Evolutionary conservation across 1,284 basidiomycete species (phyloP).

Genomic region (Pseudomicrostroma phylloplanum): DNA sequence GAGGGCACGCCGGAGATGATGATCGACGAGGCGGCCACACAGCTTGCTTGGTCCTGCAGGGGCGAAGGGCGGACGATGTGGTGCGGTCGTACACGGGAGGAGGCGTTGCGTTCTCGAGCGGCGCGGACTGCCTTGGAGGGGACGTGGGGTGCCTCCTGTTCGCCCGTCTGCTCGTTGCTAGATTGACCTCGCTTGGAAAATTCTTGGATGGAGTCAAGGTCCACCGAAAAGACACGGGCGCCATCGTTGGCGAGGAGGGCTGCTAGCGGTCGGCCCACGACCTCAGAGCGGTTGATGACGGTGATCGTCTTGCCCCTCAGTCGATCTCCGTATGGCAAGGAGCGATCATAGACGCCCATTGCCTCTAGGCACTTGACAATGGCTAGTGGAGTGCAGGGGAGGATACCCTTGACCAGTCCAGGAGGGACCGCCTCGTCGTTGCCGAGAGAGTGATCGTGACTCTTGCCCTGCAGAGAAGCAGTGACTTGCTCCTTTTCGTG

Average conservation of each 20-base stretch:
- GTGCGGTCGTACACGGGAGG: constrained; percentile 56
- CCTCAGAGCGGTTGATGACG: constrained; percentile 94
- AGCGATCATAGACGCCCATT: constrained; percentile 82
- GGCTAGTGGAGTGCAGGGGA: constrained; percentile 92
- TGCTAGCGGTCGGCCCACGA: constrained; percentile 88
- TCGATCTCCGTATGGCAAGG: constrained; percentile 86
- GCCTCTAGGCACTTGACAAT: constrained; percentile 87
- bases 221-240: constrained; percentile 85
- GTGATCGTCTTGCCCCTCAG: constrained; percentile 89
- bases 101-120: constrained; percentile 58
- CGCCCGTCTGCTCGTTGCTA: constrained; percentile 10
- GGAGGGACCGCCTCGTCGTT: constrained; percentile 55
- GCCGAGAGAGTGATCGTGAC: neutral
- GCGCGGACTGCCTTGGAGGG: constrained; percentile 43
- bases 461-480: constrained; percentile 6
- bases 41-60: constrained; percentile 27
- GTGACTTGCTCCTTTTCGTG: constrained; percentile 1
- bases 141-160: constrained; percentile 9
- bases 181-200: constrained; percentile 47
- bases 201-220: constrained; percentile 83
- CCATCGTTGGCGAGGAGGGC: constrained; percentile 92
- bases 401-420: constrained; percentile 82
- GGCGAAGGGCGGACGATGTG: constrained; percentile 61
- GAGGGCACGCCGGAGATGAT: constrained; percentile 52
- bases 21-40: constrained; percentile 40